A percentile compares a stretch with the other conserved stretches of the same genome.
Conservation (phyloP, 2,329 filamentous ascomycete species). For the Lachnellula arida region DNA sequence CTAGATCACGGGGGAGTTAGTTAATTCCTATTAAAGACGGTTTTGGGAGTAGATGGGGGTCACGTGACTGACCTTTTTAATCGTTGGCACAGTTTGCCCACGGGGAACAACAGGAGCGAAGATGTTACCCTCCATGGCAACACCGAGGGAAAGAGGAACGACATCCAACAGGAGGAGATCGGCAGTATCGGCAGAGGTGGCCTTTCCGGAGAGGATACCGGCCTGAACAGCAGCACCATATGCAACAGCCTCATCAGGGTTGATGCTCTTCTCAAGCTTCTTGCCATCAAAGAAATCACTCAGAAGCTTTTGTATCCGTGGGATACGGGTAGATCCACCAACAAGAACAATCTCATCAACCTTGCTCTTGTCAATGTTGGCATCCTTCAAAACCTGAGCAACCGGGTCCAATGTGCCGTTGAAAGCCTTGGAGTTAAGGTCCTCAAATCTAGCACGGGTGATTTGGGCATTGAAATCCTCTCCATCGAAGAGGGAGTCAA, state of each 20-base stretch:
- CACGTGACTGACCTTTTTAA: too few relatives aligned
- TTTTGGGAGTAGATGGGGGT: too few relatives aligned
- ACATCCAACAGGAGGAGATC: slow-evolving; percentile 96
- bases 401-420: slow-evolving; percentile 90
- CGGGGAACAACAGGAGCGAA: slow-evolving; percentile 89
- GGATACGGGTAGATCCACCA: slow-evolving; percentile 98
- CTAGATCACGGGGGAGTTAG: background rate
- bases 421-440: slow-evolving; percentile 95
- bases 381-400: slow-evolving; percentile 93
- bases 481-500: slow-evolving; percentile 96
- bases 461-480: slow-evolving; percentile 97
- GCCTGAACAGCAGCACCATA: slow-evolving; percentile 99
- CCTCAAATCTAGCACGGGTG: slow-evolving; percentile 98
- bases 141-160: slow-evolving; percentile 91
- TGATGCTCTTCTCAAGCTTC: slow-evolving; percentile 99
- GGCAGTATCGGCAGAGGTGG: slow-evolving; percentile 86
- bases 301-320: slow-evolving; percentile 97
- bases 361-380: slow-evolving; percentile 77
- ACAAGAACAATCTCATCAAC: slow-evolving; percentile 99
- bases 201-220: slow-evolving; percentile 97
- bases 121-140: slow-evolving; percentile 99
- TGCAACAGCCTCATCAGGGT: slow-evolving; percentile 98
- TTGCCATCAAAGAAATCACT: slow-evolving; percentile 99
- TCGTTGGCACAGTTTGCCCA: slow-evolving; percentile 68
- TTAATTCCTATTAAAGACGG: background rate